Evolutionary conservation across 208 protist species (phyloP), one percentile per base, ranked within the genome.

Genomic region (Wallacemonas collosoma): DNA sequence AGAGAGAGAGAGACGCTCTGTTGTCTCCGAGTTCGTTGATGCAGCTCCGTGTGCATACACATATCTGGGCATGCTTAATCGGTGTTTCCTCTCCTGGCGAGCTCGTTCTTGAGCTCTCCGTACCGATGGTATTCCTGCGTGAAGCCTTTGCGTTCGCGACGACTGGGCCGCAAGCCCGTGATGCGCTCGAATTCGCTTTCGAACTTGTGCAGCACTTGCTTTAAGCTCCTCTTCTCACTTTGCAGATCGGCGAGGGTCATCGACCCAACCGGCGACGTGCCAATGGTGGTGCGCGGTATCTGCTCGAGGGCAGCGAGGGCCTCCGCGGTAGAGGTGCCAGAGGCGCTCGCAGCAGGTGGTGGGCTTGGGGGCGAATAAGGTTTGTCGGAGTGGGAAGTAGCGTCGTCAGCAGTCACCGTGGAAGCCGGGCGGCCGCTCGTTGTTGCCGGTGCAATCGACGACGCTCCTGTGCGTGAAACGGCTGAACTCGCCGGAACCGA

Each of bases 141-240:
- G 56, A 88, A 82, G 44, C 74, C 76, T 39, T 76, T 79, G 5
- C 88, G 83, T 71, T 95, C 87, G 60, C 81, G 76, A 41, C 85
- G 82, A 39, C 80, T 81, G 7, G 90, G 88, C 1, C 72, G 75
- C 64, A 77, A 67, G 4, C 90, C 90, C 53, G 83, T 73, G 26
- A 68, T 62, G 45, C 83, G 79, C 69, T 89, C 85, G 71, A 95
- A 93, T 47, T 92, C 81, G 64, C 73, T 89, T 74, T 95, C 90
- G 76, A 92, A 95, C 43, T 75, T 77, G 78, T 93, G 82, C 51
- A 95, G 61, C n/a, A 93, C 77, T 61, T 88, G 85, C 75, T 95
- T 95, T 11, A 95, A 43, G 47, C 79, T 67, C 1, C 88, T 81
- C 76, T 95, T 95, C 68, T 95, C 90, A 14, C 47, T 62, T 45